Conservation (phyloP, 306 rosid genomes). For the Geum urbanum region DNA sequence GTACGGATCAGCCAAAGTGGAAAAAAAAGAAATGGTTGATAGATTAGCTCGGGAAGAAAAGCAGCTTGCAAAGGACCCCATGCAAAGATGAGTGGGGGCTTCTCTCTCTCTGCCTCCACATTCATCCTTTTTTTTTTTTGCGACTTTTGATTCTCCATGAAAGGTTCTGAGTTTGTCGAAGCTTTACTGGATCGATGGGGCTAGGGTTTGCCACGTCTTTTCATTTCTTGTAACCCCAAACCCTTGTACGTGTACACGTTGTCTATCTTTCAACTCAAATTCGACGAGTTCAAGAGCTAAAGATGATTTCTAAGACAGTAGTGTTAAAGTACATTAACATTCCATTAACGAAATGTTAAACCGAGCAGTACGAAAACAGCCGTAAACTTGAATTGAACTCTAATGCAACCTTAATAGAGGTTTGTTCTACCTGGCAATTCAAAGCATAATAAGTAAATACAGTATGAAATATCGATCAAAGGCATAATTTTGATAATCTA, state of each 20-base stretch:
- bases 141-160: conserved; percentile 29
- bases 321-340: too few species aligned
- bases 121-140: conserved; percentile 25
- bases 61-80: neutral
- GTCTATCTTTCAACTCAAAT: neutral
- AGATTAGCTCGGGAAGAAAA: too few species aligned
- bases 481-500: neutral
- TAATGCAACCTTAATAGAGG: too few species aligned
- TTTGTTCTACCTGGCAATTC: conserved; percentile 7
- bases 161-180: neutral
- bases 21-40: neutral
- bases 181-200: conserved; percentile 15
- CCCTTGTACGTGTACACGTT: neutral
- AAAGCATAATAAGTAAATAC: too few species aligned
- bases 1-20: conserved; percentile 21
- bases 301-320: too few species aligned
- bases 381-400: too few species aligned
- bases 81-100: conserved; percentile 19
- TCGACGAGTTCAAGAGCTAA: neutral
- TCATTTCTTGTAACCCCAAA: neutral
- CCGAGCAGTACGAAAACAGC: too few species aligned
- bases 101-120: conserved; percentile 35
- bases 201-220: conserved; percentile 42
- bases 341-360: too few species aligned
- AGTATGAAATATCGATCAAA: conserved; percentile 7